Base-by-base conservation (phyloP, 1,284 basidiomycete genomes). In the Microbotryum scabiosae region DNA sequence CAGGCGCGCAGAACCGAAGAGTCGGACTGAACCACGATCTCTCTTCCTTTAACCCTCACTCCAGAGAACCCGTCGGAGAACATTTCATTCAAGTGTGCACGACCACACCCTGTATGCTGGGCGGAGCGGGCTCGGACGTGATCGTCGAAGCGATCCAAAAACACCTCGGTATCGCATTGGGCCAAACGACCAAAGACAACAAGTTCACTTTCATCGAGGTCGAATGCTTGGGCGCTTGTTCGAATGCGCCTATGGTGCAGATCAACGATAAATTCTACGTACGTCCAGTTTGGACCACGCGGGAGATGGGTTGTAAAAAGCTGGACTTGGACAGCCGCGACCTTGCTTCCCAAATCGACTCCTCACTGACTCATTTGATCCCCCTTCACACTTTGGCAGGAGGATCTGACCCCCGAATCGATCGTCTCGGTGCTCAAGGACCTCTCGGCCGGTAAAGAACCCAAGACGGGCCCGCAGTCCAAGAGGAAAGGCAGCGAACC, bases 71-170 rank as follows among this genome's bases (percentile, higher is more conserved):
- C 8, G 91, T 97, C 62, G 94, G 92, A 57, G 80, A 89, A 73
- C 82, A 96, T 77, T 97, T 98, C 73, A 84, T 99, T n/a, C 94
- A 98, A 78, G 88, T 98, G 60, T 99, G 96, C 82, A 98, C 96
- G 46, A 98, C 94, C 45, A 98, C 96, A 12, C 94, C 94, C 21
- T 98, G 96, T 80, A 93, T 94, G 87, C 82, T 99, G 52, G 86
- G 88, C 57, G 94, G 94, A 54, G 81, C 80, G 69, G 81, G 81
- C 45, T 91, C 90, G 32, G 88, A 85, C 68, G 85, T 88, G 60
- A 93, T 97, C 70, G 82, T 97, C 54, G 79, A 93, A 70, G 85
- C 92, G 41, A 87, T 91, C 62, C 85, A 89, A 75, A 76, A 81
- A 57, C 87, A 96, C 73, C 83, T 97, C 43, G 86, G 87, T 46